phyloP scores from a whole-genome alignment of 345 rosid genomes.

The Linum usitatissimum region DNA sequence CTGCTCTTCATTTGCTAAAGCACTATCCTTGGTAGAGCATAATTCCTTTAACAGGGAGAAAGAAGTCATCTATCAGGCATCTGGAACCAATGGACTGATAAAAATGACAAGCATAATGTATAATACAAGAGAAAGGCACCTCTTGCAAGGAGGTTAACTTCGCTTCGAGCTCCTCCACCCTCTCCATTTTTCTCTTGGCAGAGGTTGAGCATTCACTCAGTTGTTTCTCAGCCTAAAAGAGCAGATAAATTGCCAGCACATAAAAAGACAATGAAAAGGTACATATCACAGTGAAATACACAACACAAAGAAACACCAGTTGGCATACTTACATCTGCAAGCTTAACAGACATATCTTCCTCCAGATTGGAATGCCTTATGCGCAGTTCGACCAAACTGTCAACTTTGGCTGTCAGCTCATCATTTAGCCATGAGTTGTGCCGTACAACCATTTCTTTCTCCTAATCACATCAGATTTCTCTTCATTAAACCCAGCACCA shows the following conservation, averaged over 20 bases:
- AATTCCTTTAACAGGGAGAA: constrained; percentile 43
- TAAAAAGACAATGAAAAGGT: background rate
- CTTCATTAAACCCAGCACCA: background rate
- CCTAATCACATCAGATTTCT: constrained; percentile 33
- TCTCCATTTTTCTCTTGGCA: constrained; percentile 64
- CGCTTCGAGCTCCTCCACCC: constrained; percentile 58
- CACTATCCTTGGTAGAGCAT: constrained; percentile 52
- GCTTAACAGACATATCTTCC: constrained; percentile 70
- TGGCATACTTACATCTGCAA: constrained; percentile 46
- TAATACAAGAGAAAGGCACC: constrained; percentile 27
- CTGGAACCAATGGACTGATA: constrained; percentile 10
- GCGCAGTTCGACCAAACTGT: constrained; percentile 48
- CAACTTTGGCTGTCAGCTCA: constrained; percentile 68
- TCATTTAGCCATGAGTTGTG: constrained; percentile 90
- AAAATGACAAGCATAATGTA: background rate
- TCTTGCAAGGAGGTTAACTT: constrained; percentile 46
- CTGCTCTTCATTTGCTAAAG: constrained; percentile 60
- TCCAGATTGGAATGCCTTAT: constrained; percentile 56
- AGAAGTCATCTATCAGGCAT: constrained; percentile 17
- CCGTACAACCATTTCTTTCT: constrained; percentile 79
- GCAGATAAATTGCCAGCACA: constrained; percentile 4
- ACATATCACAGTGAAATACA: background rate
- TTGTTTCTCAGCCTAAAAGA: constrained; percentile 46
- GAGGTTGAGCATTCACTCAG: constrained; percentile 53
- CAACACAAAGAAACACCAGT: background rate